These are phyloP conservation scores for Carex arenaria DNA, from an alignment of 202 grass and related monocot species.

Conservation along the genomic window DNA sequence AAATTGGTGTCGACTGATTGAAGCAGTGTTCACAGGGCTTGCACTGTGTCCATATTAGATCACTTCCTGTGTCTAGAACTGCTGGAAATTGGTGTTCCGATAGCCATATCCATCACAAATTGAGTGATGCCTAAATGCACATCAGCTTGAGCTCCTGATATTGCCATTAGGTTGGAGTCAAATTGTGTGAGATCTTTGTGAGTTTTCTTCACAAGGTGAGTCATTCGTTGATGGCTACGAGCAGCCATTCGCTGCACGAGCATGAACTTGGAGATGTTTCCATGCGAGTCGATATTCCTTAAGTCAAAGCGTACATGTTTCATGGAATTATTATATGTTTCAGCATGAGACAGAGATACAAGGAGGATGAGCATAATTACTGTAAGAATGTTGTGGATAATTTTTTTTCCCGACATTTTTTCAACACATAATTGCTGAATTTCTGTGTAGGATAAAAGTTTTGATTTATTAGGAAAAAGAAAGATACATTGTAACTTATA, in stretches of 20 bases:
- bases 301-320: conserved; percentile 38
- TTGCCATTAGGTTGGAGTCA: conserved; percentile 1
- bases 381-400: neutral
- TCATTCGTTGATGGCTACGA: conserved; percentile 40
- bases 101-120: conserved; percentile 52
- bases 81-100: conserved; percentile 54
- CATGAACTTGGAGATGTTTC: conserved; percentile 45
- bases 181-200: neutral
- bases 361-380: neutral
- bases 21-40: conserved; percentile 43
- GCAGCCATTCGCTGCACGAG: conserved; percentile 39
- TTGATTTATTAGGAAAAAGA: neutral
- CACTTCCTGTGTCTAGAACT: conserved; percentile 53
- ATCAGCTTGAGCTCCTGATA: conserved; percentile 16
- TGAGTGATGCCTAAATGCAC: conserved; percentile 21
- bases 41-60: conserved; percentile 63
- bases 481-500: neutral
- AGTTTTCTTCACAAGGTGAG: neutral
- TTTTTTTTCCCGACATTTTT: neutral
- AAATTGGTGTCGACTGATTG: conserved; percentile 35
- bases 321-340: neutral
- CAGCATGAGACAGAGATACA: neutral
- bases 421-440: neutral
- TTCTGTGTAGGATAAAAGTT: neutral
- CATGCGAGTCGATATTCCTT: conserved; percentile 43